phyloP scores from a whole-genome alignment of 352 stramenopile species.

The Pythium grandisporangium region DNA sequence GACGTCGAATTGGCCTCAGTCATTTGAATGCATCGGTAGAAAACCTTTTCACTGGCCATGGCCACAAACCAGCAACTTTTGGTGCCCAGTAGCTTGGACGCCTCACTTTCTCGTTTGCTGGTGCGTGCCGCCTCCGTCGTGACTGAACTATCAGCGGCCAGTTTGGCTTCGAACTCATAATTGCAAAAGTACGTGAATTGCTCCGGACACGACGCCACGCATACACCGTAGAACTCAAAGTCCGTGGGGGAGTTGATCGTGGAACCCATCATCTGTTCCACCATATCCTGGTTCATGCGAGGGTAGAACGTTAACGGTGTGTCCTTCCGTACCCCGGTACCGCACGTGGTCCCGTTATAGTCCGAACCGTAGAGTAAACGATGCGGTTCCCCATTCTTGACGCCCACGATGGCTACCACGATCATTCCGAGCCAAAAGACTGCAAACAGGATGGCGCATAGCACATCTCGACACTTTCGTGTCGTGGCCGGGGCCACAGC shows the following conservation, averaged over 20 bases:
- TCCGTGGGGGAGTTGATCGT: constrained; percentile 28
- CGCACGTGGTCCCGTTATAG: constrained; percentile 70
- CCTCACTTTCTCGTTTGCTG: constrained; percentile 28
- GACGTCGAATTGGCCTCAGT: constrained; percentile 47
- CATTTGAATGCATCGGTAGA: constrained; percentile 77
- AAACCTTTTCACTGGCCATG: constrained; percentile 48
- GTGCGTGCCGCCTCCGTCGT: constrained; percentile 30
- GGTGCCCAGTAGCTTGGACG: constrained; percentile 23
- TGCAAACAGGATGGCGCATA: constrained; percentile 55
- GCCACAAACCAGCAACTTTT: constrained; percentile 59
- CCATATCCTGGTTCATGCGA: constrained; percentile 64
- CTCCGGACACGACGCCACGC: constrained; percentile 40
- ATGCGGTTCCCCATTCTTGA: constrained; percentile 57
- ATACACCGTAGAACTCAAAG: constrained; percentile 67
- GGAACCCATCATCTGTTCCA: constrained; percentile 40
- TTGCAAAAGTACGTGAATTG: constrained; percentile 57
- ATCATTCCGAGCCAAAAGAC: constrained; percentile 76
- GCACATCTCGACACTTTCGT: constrained; percentile 60
- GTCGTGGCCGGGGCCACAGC: constrained; percentile 41
- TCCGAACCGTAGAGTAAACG: constrained; percentile 64
- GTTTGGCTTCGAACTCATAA: constrained; percentile 52
- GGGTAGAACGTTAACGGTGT: constrained; percentile 59
- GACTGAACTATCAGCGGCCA: constrained; percentile 27
- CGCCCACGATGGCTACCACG: constrained; percentile 35
- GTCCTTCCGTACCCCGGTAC: constrained; percentile 21